Conservation (phyloP, 495 filamentous ascomycete genomes). For the Apodospora peruviana region DNA sequence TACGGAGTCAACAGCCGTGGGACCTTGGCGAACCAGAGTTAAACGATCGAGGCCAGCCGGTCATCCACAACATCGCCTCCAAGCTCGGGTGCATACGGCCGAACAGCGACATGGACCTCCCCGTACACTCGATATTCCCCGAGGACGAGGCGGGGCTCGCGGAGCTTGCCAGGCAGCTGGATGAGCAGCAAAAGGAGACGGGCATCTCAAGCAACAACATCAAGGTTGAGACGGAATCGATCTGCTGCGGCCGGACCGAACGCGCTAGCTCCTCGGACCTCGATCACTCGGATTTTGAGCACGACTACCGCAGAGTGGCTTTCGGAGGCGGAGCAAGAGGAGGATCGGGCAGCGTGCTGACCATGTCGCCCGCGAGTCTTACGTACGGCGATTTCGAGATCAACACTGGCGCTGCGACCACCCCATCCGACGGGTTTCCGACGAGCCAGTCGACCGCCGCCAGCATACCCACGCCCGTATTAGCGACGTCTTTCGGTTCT, state of each 20-base stretch:
- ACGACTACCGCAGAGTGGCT: slow-evolving; percentile 40
- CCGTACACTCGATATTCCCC: slow-evolving; percentile 45
- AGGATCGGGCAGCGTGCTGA: slow-evolving; percentile 22
- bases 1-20: slow-evolving; percentile 49
- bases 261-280: slow-evolving; percentile 48
- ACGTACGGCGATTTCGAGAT: slow-evolving; percentile 39
- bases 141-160: slow-evolving; percentile 47
- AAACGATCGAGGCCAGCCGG: slow-evolving; percentile 50
- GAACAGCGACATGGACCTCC: slow-evolving; percentile 49
- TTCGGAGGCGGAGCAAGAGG: slow-evolving; percentile 20
- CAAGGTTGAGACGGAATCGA: slow-evolving; percentile 31
- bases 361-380: slow-evolving; percentile 43
- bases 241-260: slow-evolving; percentile 31
- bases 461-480: neutral
- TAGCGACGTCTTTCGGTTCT: slow-evolving; percentile 9
- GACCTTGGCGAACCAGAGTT: slow-evolving; percentile 50
- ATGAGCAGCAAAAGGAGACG: slow-evolving; percentile 35
- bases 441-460: slow-evolving; percentile 24
- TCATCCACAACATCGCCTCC: slow-evolving; percentile 52
- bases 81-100: slow-evolving; percentile 54
- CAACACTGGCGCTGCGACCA: slow-evolving; percentile 15
- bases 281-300: slow-evolving; percentile 47
- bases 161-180: slow-evolving; percentile 43
- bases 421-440: slow-evolving; percentile 28
- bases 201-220: slow-evolving; percentile 11